These are phyloP conservation scores for Aciculoconidium aculeatum DNA, from an alignment of 805 yeast species.

Conservation along the genomic window DNA sequence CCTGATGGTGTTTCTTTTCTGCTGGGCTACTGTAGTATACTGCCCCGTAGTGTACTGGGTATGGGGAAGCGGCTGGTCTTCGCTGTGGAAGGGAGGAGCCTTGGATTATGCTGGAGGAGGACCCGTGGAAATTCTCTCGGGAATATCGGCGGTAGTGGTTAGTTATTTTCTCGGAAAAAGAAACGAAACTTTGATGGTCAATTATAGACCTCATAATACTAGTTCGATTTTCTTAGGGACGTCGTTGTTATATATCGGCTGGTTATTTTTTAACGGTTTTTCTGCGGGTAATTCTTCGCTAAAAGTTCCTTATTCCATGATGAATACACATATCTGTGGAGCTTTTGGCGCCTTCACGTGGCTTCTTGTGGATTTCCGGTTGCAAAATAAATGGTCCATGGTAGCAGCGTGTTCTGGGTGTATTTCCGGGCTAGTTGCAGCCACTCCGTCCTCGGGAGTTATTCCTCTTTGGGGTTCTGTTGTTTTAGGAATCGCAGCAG, in stretches of 20 bases:
- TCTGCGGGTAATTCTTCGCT: slow-evolving; percentile 77
- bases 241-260: slow-evolving; percentile 82
- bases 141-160: slow-evolving; percentile 84
- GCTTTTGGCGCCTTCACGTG: slow-evolving; percentile 88
- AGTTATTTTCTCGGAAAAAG: slow-evolving; percentile 78
- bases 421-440: slow-evolving; percentile 93
- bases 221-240: slow-evolving; percentile 89
- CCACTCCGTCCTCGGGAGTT: slow-evolving; percentile 90
- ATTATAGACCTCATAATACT: slow-evolving; percentile 92
- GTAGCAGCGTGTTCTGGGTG: slow-evolving; percentile 95
- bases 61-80: slow-evolving; percentile 97
- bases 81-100: slow-evolving; percentile 69
- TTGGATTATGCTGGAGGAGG: slow-evolving; percentile 98
- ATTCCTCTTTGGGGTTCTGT: slow-evolving; percentile 91
- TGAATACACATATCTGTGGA: slow-evolving; percentile 88
- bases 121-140: slow-evolving; percentile 89
- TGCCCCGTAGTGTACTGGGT: slow-evolving; percentile 96
- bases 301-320: slow-evolving; percentile 81
- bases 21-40: slow-evolving; percentile 89
- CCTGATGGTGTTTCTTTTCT: slow-evolving; percentile 69
- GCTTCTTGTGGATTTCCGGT: slow-evolving; percentile 84
- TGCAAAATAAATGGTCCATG: slow-evolving; percentile 87
- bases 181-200: slow-evolving; percentile 67
- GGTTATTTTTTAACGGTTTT: slow-evolving; percentile 97
- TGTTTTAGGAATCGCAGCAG: slow-evolving; percentile 74